Evolutionary conservation across 495 filamentous ascomycete species (phyloP), one percentile per base, ranked within the genome.

Genomic region (Neurospora pannonica): DNA sequence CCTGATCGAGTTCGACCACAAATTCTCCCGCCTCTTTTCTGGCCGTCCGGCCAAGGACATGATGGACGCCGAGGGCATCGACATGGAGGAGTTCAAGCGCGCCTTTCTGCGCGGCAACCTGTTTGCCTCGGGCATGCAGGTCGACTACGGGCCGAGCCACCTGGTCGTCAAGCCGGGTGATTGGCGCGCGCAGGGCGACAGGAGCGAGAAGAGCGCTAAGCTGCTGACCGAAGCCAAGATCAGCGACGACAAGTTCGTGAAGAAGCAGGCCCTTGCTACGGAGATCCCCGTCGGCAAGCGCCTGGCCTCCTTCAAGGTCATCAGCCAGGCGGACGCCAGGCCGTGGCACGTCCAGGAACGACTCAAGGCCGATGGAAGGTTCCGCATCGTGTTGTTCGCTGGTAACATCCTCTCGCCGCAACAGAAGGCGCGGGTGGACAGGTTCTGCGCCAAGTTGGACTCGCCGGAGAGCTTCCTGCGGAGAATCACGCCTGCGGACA

Each of bases 1-100:
- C 71, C 85, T 96, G 19, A 92, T 94, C 67, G 88, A 88, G 24
- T 94, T 94, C 77, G 93, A 94, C 78, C 87, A 88, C 70, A 85
- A 83, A 38, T 90, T 90, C 77, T 87, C 86, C 17, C 74, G 79
- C 31, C 75, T 88, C 5, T 87, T 87, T 70, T 84, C 83, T 0
- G 85, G 83, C 0, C 79, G 80, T 0, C 84, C 86, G 8, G 85
- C 83, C 34, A 84, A 83, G 76, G 84, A 84, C 43, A 36, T 84
- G 60, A 80, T 84, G 78, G 83, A 85, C 38, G 81, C 82, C 28
- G 81, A 81, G 71, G 83, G 83, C 4, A 81, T 85, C 37, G 83
- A 77, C 72, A 86, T 85, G 83, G 81, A 82, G 0, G 84, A 85
- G 71, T 85, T 87, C 75, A 84, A 83, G 39, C 74, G 80, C 10